These are phyloP conservation scores for Capsaspora owczarzaki DNA, from an alignment of 78 protist genomes.

Conservation along the genomic window DNA sequence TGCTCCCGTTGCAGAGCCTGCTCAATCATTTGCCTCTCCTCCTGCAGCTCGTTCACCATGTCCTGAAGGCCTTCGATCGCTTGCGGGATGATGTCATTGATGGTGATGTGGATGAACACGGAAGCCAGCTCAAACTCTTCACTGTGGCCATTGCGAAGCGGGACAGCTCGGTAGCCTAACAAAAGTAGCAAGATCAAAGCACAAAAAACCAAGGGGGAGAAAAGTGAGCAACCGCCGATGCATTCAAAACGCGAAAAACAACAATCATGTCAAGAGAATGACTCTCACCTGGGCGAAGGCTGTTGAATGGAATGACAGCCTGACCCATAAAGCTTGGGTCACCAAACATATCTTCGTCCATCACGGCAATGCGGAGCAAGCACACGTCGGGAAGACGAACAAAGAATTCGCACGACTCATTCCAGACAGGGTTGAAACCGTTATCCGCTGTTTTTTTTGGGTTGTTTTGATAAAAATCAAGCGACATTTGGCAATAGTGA, in stretches of 20 bases:
- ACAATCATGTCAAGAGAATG: too few relatives aligned
- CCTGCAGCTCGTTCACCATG: too few relatives aligned
- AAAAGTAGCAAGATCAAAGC: background rate
- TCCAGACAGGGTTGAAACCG: conserved; percentile 41
- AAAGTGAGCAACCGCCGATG: background rate
- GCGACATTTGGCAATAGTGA: background rate
- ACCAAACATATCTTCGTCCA: conserved; percentile 10
- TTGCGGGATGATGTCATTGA: too few relatives aligned
- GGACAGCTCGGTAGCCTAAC: background rate
- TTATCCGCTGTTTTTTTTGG: conserved; percentile 5
- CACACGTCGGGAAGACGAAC: background rate
- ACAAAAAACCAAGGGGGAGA: background rate
- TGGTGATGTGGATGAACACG: background rate
- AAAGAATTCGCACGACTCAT: background rate
- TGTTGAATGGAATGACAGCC: background rate
- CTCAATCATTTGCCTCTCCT: too few relatives aligned
- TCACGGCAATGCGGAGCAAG: background rate
- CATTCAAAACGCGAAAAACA: background rate
- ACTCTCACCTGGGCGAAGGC: background rate
- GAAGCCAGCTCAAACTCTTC: conserved; percentile 3
- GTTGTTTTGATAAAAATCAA: background rate
- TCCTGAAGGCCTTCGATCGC: too few relatives aligned
- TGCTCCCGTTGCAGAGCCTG: too few relatives aligned
- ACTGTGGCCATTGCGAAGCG: background rate
- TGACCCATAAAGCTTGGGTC: conserved; percentile 6